Evolutionary conservation across 2,329 filamentous ascomycete species (phyloP).

Genomic region (Clonostachys chloroleuca): DNA sequence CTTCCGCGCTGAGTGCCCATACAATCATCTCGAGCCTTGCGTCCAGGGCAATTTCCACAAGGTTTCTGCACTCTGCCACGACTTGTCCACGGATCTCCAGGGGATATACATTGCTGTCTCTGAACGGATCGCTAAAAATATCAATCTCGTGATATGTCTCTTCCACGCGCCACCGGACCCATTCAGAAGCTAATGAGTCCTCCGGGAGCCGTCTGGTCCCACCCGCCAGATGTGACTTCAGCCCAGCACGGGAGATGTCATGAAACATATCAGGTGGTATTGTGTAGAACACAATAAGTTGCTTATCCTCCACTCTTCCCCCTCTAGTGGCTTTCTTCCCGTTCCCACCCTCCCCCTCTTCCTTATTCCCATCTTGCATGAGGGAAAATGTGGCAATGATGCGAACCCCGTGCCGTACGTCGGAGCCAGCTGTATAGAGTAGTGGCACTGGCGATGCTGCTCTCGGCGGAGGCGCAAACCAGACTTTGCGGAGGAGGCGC

Average conservation of each 20-base stretch:
- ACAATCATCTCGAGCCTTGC: slow-evolving; percentile 23
- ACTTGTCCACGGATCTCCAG: slow-evolving; percentile 21
- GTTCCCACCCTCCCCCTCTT: background rate
- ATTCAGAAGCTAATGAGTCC: slow-evolving; percentile 3
- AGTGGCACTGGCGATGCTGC: slow-evolving; percentile 31
- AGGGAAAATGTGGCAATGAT: slow-evolving; percentile 53
- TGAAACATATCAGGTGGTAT: slow-evolving; percentile 53
- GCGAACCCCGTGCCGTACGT: slow-evolving; percentile 52
- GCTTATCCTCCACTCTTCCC: slow-evolving; percentile 10
- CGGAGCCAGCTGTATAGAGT: slow-evolving; percentile 51
- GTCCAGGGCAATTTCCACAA: slow-evolving; percentile 24
- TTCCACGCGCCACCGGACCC: slow-evolving; percentile 10
- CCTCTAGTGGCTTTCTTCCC: slow-evolving; percentile 4
- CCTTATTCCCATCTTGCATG: background rate
- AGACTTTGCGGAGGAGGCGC: slow-evolving; percentile 53
- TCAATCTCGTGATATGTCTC: slow-evolving; percentile 12
- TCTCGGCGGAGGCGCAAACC: slow-evolving; percentile 33
- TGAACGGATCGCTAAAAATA: slow-evolving; percentile 7
- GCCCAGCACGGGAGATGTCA: slow-evolving; percentile 14
- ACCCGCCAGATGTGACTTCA: too few species aligned
- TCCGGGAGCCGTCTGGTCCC: too few species aligned
- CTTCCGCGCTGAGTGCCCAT: slow-evolving; percentile 26
- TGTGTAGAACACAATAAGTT: slow-evolving; percentile 53
- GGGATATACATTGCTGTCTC: slow-evolving; percentile 12
- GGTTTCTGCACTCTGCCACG: slow-evolving; percentile 19